Evolutionary conservation across 1,284 basidiomycete genomes (phyloP), one percentile per base, ranked within the genome.

Genomic region (Peniophora sp.): DNA sequence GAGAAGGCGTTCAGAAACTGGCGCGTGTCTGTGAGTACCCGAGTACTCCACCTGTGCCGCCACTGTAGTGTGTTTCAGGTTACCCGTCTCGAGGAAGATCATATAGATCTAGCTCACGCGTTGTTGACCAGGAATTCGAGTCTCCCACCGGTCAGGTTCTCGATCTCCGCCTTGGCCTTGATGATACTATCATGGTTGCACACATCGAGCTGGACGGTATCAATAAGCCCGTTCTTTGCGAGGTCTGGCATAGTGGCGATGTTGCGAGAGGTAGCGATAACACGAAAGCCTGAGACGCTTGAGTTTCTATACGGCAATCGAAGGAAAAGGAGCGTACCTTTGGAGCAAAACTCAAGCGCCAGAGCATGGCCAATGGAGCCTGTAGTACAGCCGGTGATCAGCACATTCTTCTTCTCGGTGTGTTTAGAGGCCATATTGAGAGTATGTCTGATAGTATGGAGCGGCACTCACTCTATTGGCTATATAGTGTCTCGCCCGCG

Each of bases 211-310:
- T 54, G 52, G 6, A 69, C 47, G 3, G 58, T 62, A 36, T 62
- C 57, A 41, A 67, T 58, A 2, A 63, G 63, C 1, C 54, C 47
- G 2, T 45, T 10, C 9, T 54, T 47, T 5, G 48, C 18, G 20
- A 67, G 55, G 23, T 55, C 54, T 2, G 47, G 22, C 61, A 67
- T 63, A 23, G 60, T 54, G 14, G 57, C 56, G 5, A 57, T 24
- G 15, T 50, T 52, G 14, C 66, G 62, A 6, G 66, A 56, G 5
- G 65, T 67, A 2, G 66, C 66, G 34, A 68, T 58, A 15, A 68
- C 66, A 3, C 55, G 60, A 14, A 57, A 51, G 22, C 66, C 66
- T 65, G 44, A 6, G 12, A 17, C 5, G 27, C 5, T 12, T 32
- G 5, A 12, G 8, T 8, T 15, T 6, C 6, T 32, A 12, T 12